phyloP scores from a whole-genome alignment of 441 rosid genomes.

The Melastoma candidum region DNA sequence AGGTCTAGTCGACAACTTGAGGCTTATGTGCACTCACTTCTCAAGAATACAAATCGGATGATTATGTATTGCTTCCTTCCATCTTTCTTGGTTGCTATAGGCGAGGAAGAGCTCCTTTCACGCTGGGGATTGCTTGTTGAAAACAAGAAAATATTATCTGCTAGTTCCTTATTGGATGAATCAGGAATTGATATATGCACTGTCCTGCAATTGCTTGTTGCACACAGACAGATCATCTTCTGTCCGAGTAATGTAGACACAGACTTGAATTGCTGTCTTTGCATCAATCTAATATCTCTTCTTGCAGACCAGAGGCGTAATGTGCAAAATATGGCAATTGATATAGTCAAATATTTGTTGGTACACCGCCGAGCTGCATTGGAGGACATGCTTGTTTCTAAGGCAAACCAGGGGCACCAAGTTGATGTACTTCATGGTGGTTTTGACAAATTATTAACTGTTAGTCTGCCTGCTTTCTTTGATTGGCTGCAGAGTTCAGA shows the following conservation, averaged over 20 bases:
- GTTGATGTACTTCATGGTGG: slow-evolving; percentile 91
- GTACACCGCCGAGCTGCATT: slow-evolving; percentile 88
- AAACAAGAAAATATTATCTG: slow-evolving; percentile 47
- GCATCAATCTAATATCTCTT: slow-evolving; percentile 85
- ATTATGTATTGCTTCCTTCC: slow-evolving; percentile 93
- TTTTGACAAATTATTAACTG: slow-evolving; percentile 90
- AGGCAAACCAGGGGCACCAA: slow-evolving; percentile 79
- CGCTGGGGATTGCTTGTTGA: slow-evolving; percentile 71
- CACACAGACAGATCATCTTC: slow-evolving; percentile 82
- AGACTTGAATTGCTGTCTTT: slow-evolving; percentile 91
- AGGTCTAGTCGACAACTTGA: slow-evolving; percentile 91
- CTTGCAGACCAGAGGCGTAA: slow-evolving; percentile 72
- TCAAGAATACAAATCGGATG: slow-evolving; percentile 91
- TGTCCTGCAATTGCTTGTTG: slow-evolving; percentile 85
- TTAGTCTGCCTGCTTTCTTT: slow-evolving; percentile 62
- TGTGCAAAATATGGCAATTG: slow-evolving; percentile 84
- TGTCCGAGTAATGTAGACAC: slow-evolving; percentile 96
- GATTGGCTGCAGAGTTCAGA: slow-evolving; percentile 90
- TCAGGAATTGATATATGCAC: slow-evolving; percentile 75
- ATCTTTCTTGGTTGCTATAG: slow-evolving; percentile 72
- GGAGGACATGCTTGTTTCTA: slow-evolving; percentile 91
- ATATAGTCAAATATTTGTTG: slow-evolving; percentile 73
- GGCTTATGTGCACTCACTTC: slow-evolving; percentile 84
- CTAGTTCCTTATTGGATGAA: slow-evolving; percentile 55
- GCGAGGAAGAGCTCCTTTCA: slow-evolving; percentile 86